A percentile compares a stretch with the other conserved stretches of the same genome.
phyloP scores from a whole-genome alignment of 2,329 filamentous ascomycete species.

The Periconia digitata region DNA sequence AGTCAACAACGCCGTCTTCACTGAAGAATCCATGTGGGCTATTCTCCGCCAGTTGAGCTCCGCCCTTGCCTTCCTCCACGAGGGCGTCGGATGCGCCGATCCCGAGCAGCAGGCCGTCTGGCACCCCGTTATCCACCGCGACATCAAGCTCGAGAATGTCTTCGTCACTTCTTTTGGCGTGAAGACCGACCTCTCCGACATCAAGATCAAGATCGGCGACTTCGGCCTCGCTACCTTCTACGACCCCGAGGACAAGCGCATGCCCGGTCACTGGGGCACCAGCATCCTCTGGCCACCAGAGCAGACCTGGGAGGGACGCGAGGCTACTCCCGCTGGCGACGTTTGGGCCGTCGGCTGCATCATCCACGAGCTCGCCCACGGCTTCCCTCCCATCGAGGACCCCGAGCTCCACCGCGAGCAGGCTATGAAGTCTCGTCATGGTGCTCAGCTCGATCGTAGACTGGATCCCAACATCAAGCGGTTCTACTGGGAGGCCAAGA shows the following conservation, averaged over 20 bases:
- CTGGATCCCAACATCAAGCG: not conserved
- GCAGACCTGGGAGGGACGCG: slow-evolving; percentile 16
- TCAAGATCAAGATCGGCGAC: slow-evolving; percentile 66
- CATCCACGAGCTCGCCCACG: slow-evolving; percentile 24
- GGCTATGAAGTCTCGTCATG: not conserved
- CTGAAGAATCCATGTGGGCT: slow-evolving; percentile 19
- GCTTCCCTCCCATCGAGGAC: slow-evolving; percentile 16
- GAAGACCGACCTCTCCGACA: slow-evolving; percentile 9
- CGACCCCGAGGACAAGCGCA: slow-evolving; percentile 26
- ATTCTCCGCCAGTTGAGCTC: slow-evolving; percentile 15
- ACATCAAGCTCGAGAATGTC: slow-evolving; percentile 95
- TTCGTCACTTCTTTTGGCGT: slow-evolving; percentile 53
- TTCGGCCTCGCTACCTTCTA: slow-evolving; percentile 67
- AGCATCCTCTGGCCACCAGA: slow-evolving; percentile 23
- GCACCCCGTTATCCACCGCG: slow-evolving; percentile 89
- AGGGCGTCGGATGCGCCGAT: slow-evolving; percentile 11
- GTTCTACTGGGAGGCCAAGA: slow-evolving; percentile 12
- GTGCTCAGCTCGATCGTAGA: not conserved
- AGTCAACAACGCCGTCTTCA: slow-evolving; percentile 3
- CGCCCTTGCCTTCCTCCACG: slow-evolving; percentile 24
- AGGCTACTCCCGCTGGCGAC: slow-evolving; percentile 17
- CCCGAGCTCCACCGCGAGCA: not conserved
- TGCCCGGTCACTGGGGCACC: slow-evolving; percentile 13
- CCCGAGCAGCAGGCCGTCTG: slow-evolving; percentile 51
- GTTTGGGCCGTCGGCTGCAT: slow-evolving; percentile 29